Evolutionary conservation across 192 early-diverging fungal genomes (phyloP).

Genomic region (Physocladia obscura): DNA sequence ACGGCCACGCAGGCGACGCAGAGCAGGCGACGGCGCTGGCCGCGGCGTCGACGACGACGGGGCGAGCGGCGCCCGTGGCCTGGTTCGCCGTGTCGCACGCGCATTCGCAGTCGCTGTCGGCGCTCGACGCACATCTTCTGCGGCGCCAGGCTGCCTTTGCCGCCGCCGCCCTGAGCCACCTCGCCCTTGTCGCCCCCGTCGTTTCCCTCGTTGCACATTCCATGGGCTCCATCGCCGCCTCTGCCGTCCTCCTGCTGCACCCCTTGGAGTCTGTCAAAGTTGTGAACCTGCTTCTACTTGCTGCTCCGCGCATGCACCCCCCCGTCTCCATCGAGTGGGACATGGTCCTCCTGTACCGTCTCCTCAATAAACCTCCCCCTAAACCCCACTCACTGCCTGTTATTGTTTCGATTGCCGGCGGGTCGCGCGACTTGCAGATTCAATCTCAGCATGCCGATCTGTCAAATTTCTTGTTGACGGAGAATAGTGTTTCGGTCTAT

Average conservation of each 20-base stretch:
- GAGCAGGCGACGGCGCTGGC: constrained; percentile 86
- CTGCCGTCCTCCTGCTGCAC: constrained; percentile 72
- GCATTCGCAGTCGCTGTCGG: constrained; percentile 88
- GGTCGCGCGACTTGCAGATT: constrained; percentile 81
- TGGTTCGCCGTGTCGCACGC: constrained; percentile 67
- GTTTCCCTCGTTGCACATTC: constrained; percentile 84
- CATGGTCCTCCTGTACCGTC: constrained; percentile 62
- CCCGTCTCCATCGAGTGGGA: constrained; percentile 70
- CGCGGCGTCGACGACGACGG: constrained; percentile 53
- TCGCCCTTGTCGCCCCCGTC: constrained; percentile 36
- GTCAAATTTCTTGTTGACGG: constrained; percentile 57
- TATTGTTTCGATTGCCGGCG: constrained; percentile 88
- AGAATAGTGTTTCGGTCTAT: constrained; percentile 75
- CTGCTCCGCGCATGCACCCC: constrained; percentile 82
- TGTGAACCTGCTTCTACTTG: constrained; percentile 82
- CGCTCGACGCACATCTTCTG: constrained; percentile 79
- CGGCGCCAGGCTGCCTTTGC: constrained; percentile 79
- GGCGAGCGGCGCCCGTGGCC: neutral
- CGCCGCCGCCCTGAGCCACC: constrained; percentile 38
- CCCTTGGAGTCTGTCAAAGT: constrained; percentile 69
- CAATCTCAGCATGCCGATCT: constrained; percentile 75
- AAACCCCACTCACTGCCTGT: constrained; percentile 50
- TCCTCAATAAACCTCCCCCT: constrained; percentile 71
- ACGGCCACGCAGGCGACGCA: constrained; percentile 91
- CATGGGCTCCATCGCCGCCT: constrained; percentile 95